phyloP scores from a whole-genome alignment of 139 green algal genomes.

The Picochlorum sp. region DNA sequence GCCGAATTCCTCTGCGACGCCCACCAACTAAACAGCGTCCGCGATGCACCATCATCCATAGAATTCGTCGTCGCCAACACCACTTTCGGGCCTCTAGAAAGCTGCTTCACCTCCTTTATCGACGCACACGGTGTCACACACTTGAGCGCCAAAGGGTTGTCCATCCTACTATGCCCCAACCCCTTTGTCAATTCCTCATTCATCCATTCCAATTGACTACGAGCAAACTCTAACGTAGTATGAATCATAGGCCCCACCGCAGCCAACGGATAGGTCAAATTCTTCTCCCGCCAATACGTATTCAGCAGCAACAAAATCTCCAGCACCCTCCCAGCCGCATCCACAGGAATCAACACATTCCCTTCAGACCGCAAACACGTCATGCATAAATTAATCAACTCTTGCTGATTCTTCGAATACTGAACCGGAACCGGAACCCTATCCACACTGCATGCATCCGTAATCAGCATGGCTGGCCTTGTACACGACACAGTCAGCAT shows the following conservation, averaged over 20 bases:
- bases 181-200: conserved; percentile 41
- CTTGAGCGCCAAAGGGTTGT: conserved; percentile 53
- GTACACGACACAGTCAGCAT: conserved; percentile 40
- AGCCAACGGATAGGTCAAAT: conserved; percentile 63
- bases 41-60: conserved; percentile 56
- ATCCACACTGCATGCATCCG: conserved; percentile 27
- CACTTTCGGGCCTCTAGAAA: conserved; percentile 53
- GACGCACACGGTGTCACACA: conserved; percentile 43
- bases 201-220: conserved; percentile 82
- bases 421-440: not conserved
- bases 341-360: conserved; percentile 82
- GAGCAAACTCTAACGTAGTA: conserved; percentile 64
- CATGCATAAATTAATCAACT: conserved; percentile 44
- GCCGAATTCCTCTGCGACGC: conserved; percentile 55
- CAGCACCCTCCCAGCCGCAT: conserved; percentile 76
- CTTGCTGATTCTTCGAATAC: conserved; percentile 22
- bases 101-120: conserved; percentile 37
- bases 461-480: conserved; percentile 71
- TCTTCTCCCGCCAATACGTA: conserved; percentile 48
- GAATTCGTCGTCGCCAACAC: conserved; percentile 67
- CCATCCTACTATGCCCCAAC: conserved; percentile 50
- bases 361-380: conserved; percentile 42
- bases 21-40: conserved; percentile 76
- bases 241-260: conserved; percentile 53
- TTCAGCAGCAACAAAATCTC: conserved; percentile 88